Evolutionary conservation across 768 basidiomycete species (phyloP), one percentile per base, ranked within the genome.

Genomic region (Lactarius sanguifluus): DNA sequence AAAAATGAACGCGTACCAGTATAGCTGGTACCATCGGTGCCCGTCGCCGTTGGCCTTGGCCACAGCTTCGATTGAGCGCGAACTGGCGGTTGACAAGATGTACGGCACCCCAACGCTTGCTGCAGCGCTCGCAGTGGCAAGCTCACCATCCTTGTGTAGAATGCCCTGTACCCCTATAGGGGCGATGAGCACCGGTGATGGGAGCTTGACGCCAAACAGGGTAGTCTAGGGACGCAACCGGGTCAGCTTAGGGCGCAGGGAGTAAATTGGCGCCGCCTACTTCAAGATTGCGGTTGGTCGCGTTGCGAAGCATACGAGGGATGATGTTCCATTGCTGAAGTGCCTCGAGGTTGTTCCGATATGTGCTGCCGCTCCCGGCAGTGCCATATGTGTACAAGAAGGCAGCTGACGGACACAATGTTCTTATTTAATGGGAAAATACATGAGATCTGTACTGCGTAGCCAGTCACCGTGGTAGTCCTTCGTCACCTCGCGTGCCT

Each of bases 21-120:
- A 93, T 1, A 93, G 81, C 73, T 94, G 92, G 74, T 84, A 93
- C 90, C 91, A 93, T 34, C 91, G 80, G 38, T 83, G 80, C 0
- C 87, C 85, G 60, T 83, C 77, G 6, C 86, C 89, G 69, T 87
- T 92, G 32, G 85, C 92, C 45, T 80, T 73, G 3, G 86, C 93
- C n/a, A 94, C 87, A 50, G 85, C 85, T 73, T 94, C 92, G 64
- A 94, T 88, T 12, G 86, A 83, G 28, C 88, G 84, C 36, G 82
- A 79, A 1, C 89, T 82, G 5, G 92, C 91, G 0, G 91, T 88
- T 70, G 90, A 92, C 76, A 95, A 81, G 69, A 89, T 86, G 72
- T 83, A 88, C 0, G 91, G 88, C 5, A 94, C 76, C 0, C 83
- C 83, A 4, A 91, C 77, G 13, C 80, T 84, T 7, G 76, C 79